Evolutionary conservation across 179 eudicot species (phyloP).

Genomic region (Spinacia oleracea): DNA sequence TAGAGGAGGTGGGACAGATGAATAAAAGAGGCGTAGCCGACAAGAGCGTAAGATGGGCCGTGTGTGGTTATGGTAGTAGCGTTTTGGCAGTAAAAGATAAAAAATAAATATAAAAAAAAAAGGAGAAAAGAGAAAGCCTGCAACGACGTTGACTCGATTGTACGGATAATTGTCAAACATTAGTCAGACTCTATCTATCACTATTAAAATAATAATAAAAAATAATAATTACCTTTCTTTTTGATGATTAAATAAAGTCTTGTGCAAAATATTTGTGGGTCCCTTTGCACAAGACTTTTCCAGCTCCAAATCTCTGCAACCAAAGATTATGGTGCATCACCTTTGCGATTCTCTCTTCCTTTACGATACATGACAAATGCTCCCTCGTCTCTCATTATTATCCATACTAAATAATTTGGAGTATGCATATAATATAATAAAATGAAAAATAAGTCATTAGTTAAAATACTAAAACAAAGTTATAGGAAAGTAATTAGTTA

Average conservation of each 20-base stretch:
- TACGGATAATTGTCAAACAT: conserved; percentile 29
- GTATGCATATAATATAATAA: not conserved
- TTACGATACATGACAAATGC: conserved; percentile 1
- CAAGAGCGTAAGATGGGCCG: conserved; percentile 22
- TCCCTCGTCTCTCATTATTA: not conserved
- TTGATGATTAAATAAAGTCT: not conserved
- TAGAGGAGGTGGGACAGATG: not conserved
- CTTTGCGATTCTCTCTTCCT: conserved; percentile 20
- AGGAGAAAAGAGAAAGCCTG: conserved; percentile 30
- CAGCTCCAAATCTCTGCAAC: conserved; percentile 36
- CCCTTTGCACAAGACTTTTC: conserved; percentile 21
- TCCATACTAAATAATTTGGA: not conserved
- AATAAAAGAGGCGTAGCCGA: conserved; percentile 23
- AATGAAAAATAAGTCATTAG: not conserved
- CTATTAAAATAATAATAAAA: not conserved
- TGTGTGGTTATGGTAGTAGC: conserved; percentile 17
- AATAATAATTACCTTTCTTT: not conserved
- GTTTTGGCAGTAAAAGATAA: conserved; percentile 15
- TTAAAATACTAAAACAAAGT: too few species aligned
- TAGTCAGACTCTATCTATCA: conserved; percentile 6
- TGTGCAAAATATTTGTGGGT: not conserved
- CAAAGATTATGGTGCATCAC: conserved; percentile 35
- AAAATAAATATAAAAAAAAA: too few species aligned
- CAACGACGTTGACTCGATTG: conserved; percentile 39
- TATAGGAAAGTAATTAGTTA: too few species aligned